Evolutionary conservation across 202 grass and related monocot species (phyloP), one percentile per base, ranked within the genome.

Genomic region (Zoysia matrella): DNA sequence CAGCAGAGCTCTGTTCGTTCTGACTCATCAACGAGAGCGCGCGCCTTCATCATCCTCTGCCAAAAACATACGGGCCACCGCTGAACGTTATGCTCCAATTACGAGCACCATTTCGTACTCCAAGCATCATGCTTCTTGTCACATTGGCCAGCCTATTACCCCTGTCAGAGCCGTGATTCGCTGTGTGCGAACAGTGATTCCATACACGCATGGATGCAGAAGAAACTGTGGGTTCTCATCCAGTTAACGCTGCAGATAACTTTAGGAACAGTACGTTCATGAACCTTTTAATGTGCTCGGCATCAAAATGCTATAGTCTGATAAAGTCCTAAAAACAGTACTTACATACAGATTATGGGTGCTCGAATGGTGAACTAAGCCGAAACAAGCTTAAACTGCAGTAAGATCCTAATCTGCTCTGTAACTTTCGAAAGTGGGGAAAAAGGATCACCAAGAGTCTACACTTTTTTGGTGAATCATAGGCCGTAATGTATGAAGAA

Each of bases 331-430:
- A 75, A 58, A 47, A 62, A 49, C 9, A 9, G 68, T 89, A 89
- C 74, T 82, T 89, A 89, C 88, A 86, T 10, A 47, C 30, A 47
- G 10, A 58, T 52, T 30, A 30, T n/a, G 9, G 60, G 42, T 22
- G 14, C 65, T 30, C 22, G 0, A 30, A 30, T 76, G 47, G 43
- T 71, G 14, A 80, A 64, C 43, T 46, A 15, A 67, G 16, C 8
- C 71, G 41, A 69, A 84, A 0, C 63, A 74, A 1, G 56, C 11
- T 72, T 82, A 77, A 70, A 72, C 43, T 67, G 65, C 18, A 8
- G 7, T 12, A 52, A 82, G 58, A 79, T 65, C 62, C 83, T 90
- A 90, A 69, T n/a, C 63, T 75, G 48, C 77, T 69, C 8, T 47
- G 48, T 40, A 44, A 51, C 50, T 78, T 69, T 70, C 63, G 69